Evolutionary conservation across 2,329 filamentous ascomycete genomes (phyloP).

Genomic region (Aureobasidium sp.): DNA sequence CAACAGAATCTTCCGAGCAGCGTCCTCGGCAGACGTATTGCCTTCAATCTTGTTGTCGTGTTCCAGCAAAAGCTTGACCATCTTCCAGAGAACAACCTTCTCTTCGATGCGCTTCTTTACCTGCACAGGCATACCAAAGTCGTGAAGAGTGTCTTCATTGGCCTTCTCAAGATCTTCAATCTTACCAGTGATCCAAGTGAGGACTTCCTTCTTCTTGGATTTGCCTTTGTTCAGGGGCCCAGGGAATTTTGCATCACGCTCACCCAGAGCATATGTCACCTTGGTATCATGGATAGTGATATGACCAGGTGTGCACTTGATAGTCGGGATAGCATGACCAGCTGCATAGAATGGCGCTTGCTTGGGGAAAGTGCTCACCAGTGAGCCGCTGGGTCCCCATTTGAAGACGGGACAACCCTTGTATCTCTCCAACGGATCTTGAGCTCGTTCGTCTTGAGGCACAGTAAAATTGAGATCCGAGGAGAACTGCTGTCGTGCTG

Average conservation of each 20-base stretch:
- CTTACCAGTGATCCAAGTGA: conserved; percentile 70
- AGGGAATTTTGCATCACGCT: conserved; percentile 73
- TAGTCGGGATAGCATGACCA: conserved; percentile 63
- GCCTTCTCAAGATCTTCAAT: conserved; percentile 65
- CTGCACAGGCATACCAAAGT: conserved; percentile 46
- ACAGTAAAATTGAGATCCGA: conserved; percentile 49
- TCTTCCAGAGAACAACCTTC: conserved; percentile 78
- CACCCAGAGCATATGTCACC: conserved; percentile 62
- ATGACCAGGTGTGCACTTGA: conserved; percentile 75
- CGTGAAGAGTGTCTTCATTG: conserved; percentile 40
- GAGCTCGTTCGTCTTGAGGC: conserved; percentile 49
- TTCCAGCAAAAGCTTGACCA: conserved; percentile 74
- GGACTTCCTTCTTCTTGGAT: conserved; percentile 89
- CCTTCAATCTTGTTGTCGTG: conserved; percentile 78
- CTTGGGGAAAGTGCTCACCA: conserved; percentile 82
- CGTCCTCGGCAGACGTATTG: conserved; percentile 61
- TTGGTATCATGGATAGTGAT: conserved; percentile 71
- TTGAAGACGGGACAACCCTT: conserved; percentile 78
- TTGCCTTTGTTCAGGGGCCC: conserved; percentile 89
- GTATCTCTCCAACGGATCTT: conserved; percentile 82
- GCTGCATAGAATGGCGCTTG: conserved; percentile 80
- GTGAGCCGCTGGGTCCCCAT: conserved; percentile 79
- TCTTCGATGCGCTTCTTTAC: conserved; percentile 70
- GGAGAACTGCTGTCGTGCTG: conserved; percentile 38
- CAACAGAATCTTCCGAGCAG: conserved; percentile 67